Conservation (phyloP, 1,139 yeast species). For the Yamadazyma mexicana region DNA sequence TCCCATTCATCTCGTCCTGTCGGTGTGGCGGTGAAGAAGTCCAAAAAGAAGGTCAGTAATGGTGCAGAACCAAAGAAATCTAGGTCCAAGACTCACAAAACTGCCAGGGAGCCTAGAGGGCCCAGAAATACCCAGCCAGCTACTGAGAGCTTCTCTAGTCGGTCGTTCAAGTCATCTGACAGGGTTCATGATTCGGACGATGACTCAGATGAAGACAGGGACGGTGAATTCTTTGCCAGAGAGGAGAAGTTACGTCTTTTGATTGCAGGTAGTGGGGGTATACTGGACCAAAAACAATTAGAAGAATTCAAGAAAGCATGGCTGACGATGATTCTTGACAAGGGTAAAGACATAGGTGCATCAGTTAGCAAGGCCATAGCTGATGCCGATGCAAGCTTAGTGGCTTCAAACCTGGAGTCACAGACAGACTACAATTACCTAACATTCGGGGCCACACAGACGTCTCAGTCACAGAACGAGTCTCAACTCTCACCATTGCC, state of each 20-base stretch:
- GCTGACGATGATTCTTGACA: slow-evolving; percentile 27
- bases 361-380: slow-evolving; percentile 21
- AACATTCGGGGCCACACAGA: slow-evolving; percentile 4
- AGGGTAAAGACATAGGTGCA: slow-evolving; percentile 11
- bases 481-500: slow-evolving; percentile 2
- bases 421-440: slow-evolving; percentile 11
- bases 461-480: slow-evolving; percentile 3
- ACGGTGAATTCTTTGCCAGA: slow-evolving; percentile 53
- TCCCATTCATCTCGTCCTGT: slow-evolving; percentile 4
- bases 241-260: slow-evolving; percentile 55
- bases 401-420: slow-evolving; percentile 13
- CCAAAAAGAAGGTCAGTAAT: slow-evolving; percentile 5
- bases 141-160: slow-evolving; percentile 19
- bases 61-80: slow-evolving; percentile 2
- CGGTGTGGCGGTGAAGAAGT: slow-evolving; percentile 17
- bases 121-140: slow-evolving; percentile 14
- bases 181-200: slow-evolving; percentile 67
- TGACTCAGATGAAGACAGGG: slow-evolving; percentile 61
- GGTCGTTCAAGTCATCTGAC: slow-evolving; percentile 44
- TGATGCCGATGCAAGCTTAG: slow-evolving; percentile 22
- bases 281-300: slow-evolving; percentile 37
- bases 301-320: slow-evolving; percentile 40
- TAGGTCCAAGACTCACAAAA: slow-evolving; percentile 6
- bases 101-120: slow-evolving; percentile 7
- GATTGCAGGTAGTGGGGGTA: slow-evolving; percentile 40